phyloP scores from a whole-genome alignment of 2,329 filamentous ascomycete genomes.

The Pseudogymnoascus sp. region DNA sequence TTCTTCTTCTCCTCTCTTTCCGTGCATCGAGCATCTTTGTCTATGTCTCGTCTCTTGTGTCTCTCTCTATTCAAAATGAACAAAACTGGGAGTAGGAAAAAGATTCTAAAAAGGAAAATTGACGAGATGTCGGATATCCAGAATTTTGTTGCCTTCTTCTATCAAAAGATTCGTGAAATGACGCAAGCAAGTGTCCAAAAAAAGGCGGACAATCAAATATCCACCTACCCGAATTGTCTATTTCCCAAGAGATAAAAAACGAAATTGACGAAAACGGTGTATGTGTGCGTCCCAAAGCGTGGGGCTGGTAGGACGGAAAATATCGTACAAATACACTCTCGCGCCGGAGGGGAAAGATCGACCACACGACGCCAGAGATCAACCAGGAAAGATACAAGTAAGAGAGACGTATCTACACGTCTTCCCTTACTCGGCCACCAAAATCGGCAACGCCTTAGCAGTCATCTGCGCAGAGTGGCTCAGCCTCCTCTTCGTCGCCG shows the following conservation, averaged over 20 bases:
- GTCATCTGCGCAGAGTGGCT: conserved; percentile 8
- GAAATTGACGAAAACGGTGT: not conserved
- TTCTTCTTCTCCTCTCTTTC: not conserved
- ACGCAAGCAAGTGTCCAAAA: not conserved
- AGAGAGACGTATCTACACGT: not conserved
- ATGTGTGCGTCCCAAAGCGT: not conserved
- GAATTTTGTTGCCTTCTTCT: not conserved
- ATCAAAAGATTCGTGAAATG: not conserved
- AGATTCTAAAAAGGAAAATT: not conserved
- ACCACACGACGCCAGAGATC: not conserved
- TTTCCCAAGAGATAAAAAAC: not conserved
- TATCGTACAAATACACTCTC: not conserved
- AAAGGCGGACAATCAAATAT: not conserved
- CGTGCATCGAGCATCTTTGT: not conserved
- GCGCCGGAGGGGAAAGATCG: not conserved
- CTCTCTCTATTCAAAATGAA: not conserved
- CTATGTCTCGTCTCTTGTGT: not conserved
- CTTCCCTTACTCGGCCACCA: not conserved
- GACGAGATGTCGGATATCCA: not conserved
- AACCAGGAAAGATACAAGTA: not conserved
- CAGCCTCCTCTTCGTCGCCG: not conserved
- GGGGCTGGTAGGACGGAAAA: not conserved
- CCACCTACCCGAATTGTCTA: not conserved
- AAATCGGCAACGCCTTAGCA: not conserved
- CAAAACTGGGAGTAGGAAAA: not conserved